Evolutionary conservation across 78 protist species (phyloP).

Genomic region (Isochrysis galbana): DNA sequence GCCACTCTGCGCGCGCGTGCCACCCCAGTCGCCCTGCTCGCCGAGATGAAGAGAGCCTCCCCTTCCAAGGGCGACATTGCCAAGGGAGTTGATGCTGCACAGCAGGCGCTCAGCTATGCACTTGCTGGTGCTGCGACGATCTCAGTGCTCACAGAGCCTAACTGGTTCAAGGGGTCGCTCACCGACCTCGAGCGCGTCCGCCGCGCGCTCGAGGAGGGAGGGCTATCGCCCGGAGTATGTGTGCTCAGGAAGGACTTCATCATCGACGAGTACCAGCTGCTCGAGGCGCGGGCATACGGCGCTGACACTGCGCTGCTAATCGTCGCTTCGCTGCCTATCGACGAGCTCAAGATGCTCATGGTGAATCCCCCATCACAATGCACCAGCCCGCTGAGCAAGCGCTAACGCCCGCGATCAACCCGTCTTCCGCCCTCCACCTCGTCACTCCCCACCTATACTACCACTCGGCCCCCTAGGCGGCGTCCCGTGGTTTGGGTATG

Average conservation of each 20-base stretch:
- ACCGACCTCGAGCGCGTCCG: conserved; percentile 16
- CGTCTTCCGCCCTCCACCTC: too few relatives aligned
- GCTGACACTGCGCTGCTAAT: conserved; percentile 71
- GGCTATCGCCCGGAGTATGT: background rate
- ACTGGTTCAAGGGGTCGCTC: conserved; percentile 72
- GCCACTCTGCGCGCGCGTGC: background rate
- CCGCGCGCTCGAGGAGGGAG: background rate
- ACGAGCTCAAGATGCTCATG: background rate
- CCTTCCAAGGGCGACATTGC: conserved; percentile 71
- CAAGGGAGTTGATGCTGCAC: background rate
- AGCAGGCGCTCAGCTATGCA: conserved; percentile 22
- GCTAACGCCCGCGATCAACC: too few relatives aligned
- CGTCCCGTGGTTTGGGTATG: background rate
- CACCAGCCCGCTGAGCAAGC: too few relatives aligned
- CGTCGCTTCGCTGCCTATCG: conserved; percentile 34
- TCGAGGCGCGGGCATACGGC: conserved; percentile 63
- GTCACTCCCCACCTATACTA: too few relatives aligned
- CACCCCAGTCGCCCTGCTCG: background rate
- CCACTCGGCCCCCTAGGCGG: too few relatives aligned
- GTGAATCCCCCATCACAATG: too few relatives aligned
- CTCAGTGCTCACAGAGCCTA: conserved; percentile 72
- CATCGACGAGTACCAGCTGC: conserved; percentile 55
- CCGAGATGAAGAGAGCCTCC: conserved; percentile 61
- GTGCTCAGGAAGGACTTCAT: conserved; percentile 72
- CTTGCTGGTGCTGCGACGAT: conserved; percentile 55